These are phyloP conservation scores for Alnus glutinosa DNA, from an alignment of 306 rosid species.

Conservation along the genomic window DNA sequence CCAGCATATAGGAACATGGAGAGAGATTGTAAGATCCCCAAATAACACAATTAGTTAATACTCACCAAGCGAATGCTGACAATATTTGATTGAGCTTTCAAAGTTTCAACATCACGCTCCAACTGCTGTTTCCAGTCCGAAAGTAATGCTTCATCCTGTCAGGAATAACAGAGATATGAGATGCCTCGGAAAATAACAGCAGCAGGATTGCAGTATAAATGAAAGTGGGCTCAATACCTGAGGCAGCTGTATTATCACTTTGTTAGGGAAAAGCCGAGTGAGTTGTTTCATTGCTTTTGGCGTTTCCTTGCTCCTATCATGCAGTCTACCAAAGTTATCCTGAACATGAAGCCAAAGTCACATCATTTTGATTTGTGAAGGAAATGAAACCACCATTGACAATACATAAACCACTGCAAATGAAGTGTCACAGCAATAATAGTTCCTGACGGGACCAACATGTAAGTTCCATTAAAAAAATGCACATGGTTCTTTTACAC, in stretches of 20 bases:
- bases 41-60: conserved; percentile 23
- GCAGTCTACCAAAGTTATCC: conserved; percentile 84
- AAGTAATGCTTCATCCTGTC: conserved; percentile 76
- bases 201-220: conserved; percentile 16
- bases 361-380: conserved; percentile 13
- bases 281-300: conserved; percentile 84
- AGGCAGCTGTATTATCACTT: conserved; percentile 77
- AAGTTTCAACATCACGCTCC: conserved; percentile 81
- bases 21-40: conserved; percentile 3
- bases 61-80: conserved; percentile 75
- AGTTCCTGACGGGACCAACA: neutral
- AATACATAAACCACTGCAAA: neutral
- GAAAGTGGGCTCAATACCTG: conserved; percentile 54
- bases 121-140: conserved; percentile 85
- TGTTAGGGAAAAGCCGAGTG: conserved; percentile 81
- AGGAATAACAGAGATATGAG: conserved; percentile 14
- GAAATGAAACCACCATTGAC: conserved; percentile 17
- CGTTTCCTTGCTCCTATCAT: conserved; percentile 81
- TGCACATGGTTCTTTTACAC: neutral
- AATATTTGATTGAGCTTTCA: conserved; percentile 79
- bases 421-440: neutral
- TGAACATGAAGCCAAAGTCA: conserved; percentile 33
- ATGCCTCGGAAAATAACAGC: conserved; percentile 14
- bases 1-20: neutral
- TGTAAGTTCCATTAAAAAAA: neutral